phyloP scores from a whole-genome alignment of 2,329 filamentous ascomycete species.

The Ophiostoma perfectum region DNA sequence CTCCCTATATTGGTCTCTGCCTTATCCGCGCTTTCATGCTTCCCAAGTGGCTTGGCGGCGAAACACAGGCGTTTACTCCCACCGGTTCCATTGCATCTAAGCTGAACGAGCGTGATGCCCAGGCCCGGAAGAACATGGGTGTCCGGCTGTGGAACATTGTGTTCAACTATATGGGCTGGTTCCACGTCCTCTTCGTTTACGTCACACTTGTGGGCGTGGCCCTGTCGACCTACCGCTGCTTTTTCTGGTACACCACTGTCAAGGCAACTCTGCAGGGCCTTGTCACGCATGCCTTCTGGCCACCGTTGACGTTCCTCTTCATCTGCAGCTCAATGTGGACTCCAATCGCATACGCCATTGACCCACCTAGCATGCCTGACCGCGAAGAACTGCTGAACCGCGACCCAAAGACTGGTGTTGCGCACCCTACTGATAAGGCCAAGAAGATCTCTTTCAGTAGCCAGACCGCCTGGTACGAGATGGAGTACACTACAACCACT shows the following conservation, averaged over 20 bases:
- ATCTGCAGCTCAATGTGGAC: slow-evolving; percentile 52
- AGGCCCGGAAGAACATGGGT: slow-evolving; percentile 47
- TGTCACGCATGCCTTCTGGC: slow-evolving; percentile 58
- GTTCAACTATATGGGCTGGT: slow-evolving; percentile 39
- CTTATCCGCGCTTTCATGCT: slow-evolving; percentile 55
- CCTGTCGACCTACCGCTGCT: slow-evolving; percentile 47
- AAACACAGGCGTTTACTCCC: slow-evolving; percentile 54
- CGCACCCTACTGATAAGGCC: slow-evolving; percentile 41
- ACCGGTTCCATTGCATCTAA: slow-evolving; percentile 53
- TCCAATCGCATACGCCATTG: slow-evolving; percentile 56
- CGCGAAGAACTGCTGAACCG: slow-evolving; percentile 45
- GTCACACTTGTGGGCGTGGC: slow-evolving; percentile 47
- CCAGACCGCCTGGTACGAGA: slow-evolving; percentile 49
- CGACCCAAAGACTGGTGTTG: slow-evolving; percentile 51
- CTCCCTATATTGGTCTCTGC: slow-evolving; percentile 38
- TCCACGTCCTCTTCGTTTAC: slow-evolving; percentile 52
- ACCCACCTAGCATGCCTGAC: slow-evolving; percentile 47
- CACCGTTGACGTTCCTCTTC: slow-evolving; percentile 53
- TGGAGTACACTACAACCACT: slow-evolving; percentile 49
- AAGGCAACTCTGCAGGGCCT: slow-evolving; percentile 42
- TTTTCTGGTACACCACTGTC: slow-evolving; percentile 37
- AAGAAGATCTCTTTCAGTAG: slow-evolving; percentile 38
- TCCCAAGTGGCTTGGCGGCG: slow-evolving; percentile 55
- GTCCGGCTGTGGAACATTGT: slow-evolving; percentile 41
- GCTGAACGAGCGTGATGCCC: slow-evolving; percentile 53